phyloP scores from a whole-genome alignment of 768 basidiomycete species.

The Lentinus tigrinus region DNA sequence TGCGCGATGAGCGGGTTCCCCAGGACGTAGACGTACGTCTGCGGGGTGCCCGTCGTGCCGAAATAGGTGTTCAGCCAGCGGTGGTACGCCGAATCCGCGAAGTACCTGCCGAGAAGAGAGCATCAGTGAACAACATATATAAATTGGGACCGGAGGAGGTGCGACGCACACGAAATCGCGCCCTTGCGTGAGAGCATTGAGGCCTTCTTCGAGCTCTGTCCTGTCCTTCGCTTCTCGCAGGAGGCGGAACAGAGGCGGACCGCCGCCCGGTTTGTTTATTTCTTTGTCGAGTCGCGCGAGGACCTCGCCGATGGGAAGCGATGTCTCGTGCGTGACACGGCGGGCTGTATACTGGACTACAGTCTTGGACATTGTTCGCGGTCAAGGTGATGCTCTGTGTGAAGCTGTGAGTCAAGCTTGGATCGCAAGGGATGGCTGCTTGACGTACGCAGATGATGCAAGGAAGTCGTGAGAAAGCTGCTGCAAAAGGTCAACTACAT shows the following conservation, averaged over 20 bases:
- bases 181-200: slow-evolving; percentile 32
- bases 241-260: slow-evolving; percentile 23
- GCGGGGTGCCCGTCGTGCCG: slow-evolving; percentile 3
- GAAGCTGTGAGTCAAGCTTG: neutral
- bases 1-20: slow-evolving; percentile 54
- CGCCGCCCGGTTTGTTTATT: slow-evolving; percentile 39
- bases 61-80: slow-evolving; percentile 11
- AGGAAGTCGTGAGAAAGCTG: too few species aligned
- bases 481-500: too few species aligned
- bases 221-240: slow-evolving; percentile 27
- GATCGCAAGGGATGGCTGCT: neutral
- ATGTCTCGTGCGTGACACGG: slow-evolving; percentile 43
- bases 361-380: slow-evolving; percentile 16
- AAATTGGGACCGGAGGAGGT: neutral
- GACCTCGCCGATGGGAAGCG: slow-evolving; percentile 40
- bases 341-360: slow-evolving; percentile 33
- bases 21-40: slow-evolving; percentile 42
- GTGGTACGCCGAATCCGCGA: slow-evolving; percentile 9
- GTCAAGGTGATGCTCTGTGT: neutral
- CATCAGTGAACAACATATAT: neutral
- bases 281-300: slow-evolving; percentile 42
- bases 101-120: slow-evolving; percentile 6
- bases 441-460: neutral
- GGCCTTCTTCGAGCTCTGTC: slow-evolving; percentile 36
- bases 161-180: slow-evolving; percentile 46